Evolutionary conservation across 2,329 filamentous ascomycete genomes (phyloP), one percentile per base, ranked within the genome.

Genomic region (Trichoderma sp.): DNA sequence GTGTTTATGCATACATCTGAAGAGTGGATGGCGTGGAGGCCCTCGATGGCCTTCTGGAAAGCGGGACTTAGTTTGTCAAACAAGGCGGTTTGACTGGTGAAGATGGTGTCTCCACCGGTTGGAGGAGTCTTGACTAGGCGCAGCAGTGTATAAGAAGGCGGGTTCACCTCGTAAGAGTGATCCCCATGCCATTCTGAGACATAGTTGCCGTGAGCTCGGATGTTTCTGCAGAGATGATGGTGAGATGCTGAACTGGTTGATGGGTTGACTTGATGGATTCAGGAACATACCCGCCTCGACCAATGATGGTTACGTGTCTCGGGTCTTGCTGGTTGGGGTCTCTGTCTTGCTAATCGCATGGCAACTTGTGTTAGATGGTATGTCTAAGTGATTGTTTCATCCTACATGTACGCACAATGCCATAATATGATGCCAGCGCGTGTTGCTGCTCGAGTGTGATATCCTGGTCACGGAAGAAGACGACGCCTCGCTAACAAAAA

Each of bases 381-480:
- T 12, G 2, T 27, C 15, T 19, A 9, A 13, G 53, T 25, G 5
- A 2, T 15, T 2, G 29, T 27, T 15, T n/a, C 2, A 4, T 5
- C 22, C 12, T 1, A 15, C n/a, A 34, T 35, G n/a, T 22, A 60
- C 67, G 17, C 35, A 68, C 67, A 59, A 68, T 60, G 22, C 67
- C 67, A 17, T 68, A 68, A 63, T 68, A 68, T 29, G 67, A 67
- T 4, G 67, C 78, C 63, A 81, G 78, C 7, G 76, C 75, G 70
- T 80, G 79, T 67, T 80, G 79, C 69, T 74, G 76, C 48, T 78
- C 76, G 7, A 77, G 68, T 68, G 79, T 80, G 10, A 78, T 78
- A 66, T 79, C 74, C 52, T 78, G 76, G 66, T 74, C 73, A 7
- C 76, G 74, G 67, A 79, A 80, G 34, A 80, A 75, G 5, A 81